A percentile compares a stretch with the other conserved stretches of the same genome.
phyloP scores from a whole-genome alignment of 148 eudicot genomes.

The Cornus kousa region DNA sequence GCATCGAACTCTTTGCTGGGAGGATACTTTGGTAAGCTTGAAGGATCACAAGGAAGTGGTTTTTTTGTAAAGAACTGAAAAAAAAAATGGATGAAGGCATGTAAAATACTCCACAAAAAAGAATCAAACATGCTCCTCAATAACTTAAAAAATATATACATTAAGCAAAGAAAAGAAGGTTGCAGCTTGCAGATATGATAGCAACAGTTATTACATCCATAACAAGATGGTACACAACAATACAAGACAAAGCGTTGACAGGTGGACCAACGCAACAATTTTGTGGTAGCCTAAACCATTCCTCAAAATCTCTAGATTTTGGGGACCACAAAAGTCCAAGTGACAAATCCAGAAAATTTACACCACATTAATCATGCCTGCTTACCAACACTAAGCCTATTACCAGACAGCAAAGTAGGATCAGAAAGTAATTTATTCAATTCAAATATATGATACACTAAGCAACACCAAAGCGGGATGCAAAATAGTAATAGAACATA shows the following conservation, averaged over 20 bases:
- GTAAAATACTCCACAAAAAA: constrained; percentile 6
- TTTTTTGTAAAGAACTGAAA: constrained; percentile 70
- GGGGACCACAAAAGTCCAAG: not conserved
- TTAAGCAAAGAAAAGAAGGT: not conserved
- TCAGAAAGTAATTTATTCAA: not conserved
- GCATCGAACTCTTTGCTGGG: constrained; percentile 93
- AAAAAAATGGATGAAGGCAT: constrained; percentile 4
- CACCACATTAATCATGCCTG: not conserved
- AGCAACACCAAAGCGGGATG: not conserved
- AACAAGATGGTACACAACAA: not conserved
- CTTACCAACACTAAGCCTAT: not conserved
- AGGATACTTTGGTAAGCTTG: constrained; percentile 83
- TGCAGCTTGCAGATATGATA: not conserved
- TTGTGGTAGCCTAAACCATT: not conserved
- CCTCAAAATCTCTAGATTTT: not conserved
- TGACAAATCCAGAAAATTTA: not conserved
- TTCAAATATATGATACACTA: not conserved
- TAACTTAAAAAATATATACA: not conserved
- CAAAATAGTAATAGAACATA: not conserved
- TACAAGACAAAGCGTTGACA: not conserved
- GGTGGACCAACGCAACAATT: not conserved
- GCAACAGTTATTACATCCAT: not conserved
- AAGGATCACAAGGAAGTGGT: constrained; percentile 88
- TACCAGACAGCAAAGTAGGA: not conserved
- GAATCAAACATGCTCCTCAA: constrained; percentile 1